Evolutionary conservation across 306 rosid genomes (phyloP).

Genomic region (Calophaca sinica): DNA sequence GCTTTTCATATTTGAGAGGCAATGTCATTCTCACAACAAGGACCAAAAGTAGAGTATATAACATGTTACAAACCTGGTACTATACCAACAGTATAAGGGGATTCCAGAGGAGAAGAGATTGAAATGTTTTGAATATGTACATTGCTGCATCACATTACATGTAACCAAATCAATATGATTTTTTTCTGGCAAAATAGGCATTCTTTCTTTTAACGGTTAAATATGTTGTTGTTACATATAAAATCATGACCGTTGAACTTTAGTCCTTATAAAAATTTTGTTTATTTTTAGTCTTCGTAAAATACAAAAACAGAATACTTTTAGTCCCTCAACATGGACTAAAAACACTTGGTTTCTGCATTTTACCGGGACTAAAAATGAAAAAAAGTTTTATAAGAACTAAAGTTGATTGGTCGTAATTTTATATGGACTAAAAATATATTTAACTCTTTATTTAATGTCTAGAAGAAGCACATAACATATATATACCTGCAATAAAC

Average conservation of each 20-base stretch:
- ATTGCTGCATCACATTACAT: conserved; percentile 67
- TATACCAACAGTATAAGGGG: conserved; percentile 85
- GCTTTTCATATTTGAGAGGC: neutral
- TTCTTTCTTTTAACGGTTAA: too few species aligned
- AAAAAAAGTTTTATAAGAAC: too few species aligned
- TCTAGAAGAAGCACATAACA: conserved; percentile 41
- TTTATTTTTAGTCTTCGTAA: too few species aligned
- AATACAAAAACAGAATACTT: too few species aligned
- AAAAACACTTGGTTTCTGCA: too few species aligned
- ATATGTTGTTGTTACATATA: too few species aligned
- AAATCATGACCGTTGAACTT: too few species aligned
- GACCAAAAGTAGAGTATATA: conserved; percentile 10
- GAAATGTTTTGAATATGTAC: conserved; percentile 85
- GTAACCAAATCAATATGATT: conserved; percentile 27
- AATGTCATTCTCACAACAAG: conserved; percentile 23
- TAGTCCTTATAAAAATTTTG: too few species aligned
- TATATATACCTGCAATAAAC: conserved; percentile 91
- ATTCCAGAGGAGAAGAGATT: conserved; percentile 74
- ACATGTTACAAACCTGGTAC: conserved; percentile 80
- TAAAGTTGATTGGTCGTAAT: too few species aligned
- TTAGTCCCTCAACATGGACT: too few species aligned
- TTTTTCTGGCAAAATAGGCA: neutral
- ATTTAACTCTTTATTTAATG: neutral
- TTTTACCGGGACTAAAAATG: too few species aligned
- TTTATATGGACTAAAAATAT: too few species aligned